Conservation (phyloP, 345 rosid species). For the Streptanthus diversifolius region DNA sequence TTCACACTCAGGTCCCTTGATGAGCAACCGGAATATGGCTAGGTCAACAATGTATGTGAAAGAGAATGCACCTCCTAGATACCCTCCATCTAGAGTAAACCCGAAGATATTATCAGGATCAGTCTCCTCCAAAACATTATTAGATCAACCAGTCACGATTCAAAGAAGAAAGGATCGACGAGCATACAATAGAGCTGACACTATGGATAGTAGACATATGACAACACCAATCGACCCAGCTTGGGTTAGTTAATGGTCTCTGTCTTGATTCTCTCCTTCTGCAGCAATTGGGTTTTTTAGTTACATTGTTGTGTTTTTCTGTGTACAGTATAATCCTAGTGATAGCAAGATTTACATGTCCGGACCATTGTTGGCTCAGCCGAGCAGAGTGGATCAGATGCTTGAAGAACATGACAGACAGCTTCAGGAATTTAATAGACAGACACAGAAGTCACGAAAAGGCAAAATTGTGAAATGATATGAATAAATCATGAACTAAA, state of each 20-base stretch:
- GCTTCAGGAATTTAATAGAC: slow-evolving; percentile 51
- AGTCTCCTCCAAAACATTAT: slow-evolving; percentile 16
- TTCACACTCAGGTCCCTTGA: slow-evolving; percentile 30
- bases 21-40: slow-evolving; percentile 14
- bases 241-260: slow-evolving; percentile 26
- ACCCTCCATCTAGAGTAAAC: slow-evolving; percentile 21
- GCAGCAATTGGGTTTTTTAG: background rate
- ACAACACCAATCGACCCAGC: slow-evolving; percentile 24
- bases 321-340: slow-evolving; percentile 43
- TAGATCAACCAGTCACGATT: slow-evolving; percentile 1
- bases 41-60: slow-evolving; percentile 14
- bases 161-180: slow-evolving; percentile 26
- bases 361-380: slow-evolving; percentile 61
- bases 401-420: slow-evolving; percentile 71
- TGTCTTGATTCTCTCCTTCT: background rate
- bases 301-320: background rate
- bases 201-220: slow-evolving; percentile 31
- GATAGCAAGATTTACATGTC: slow-evolving; percentile 81
- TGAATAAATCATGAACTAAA: background rate
- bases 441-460: background rate
- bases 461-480: background rate
- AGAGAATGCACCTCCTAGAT: slow-evolving; percentile 26
- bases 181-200: slow-evolving; percentile 28
- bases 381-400: slow-evolving; percentile 74
- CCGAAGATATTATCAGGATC: background rate